Percentiles rank a stretch among this genome's conserved stretches.
phyloP scores from a whole-genome alignment of 345 rosid genomes.

The Brassica incana region DNA sequence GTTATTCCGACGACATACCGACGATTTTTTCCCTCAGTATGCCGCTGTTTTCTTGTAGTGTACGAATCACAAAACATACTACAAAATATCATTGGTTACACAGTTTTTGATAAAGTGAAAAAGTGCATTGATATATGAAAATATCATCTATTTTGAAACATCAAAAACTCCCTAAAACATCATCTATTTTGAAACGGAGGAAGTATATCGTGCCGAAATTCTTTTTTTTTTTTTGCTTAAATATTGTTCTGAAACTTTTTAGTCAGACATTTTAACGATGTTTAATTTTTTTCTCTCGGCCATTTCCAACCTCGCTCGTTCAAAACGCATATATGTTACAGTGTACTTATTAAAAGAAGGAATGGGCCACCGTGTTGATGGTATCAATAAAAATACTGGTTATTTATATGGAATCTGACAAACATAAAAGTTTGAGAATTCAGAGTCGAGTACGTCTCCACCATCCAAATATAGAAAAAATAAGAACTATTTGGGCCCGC shows the following conservation, averaged over 20 bases:
- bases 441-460: slow-evolving; percentile 37
- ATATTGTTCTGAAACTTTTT: background rate
- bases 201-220: background rate
- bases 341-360: slow-evolving; percentile 13
- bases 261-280: background rate
- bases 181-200: no score
- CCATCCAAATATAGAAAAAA: slow-evolving; percentile 38
- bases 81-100: no score
- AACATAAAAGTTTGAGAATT: slow-evolving; percentile 31
- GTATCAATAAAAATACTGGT: slow-evolving; percentile 28
- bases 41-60: no score
- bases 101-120: no score
- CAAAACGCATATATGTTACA: background rate
- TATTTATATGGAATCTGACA: slow-evolving; percentile 38
- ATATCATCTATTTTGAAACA: no score
- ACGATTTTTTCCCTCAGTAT: no score
- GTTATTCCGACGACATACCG: no score
- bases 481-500: slow-evolving; percentile 18
- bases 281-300: background rate
- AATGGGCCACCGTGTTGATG: slow-evolving; percentile 21
- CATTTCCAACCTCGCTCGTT: background rate
- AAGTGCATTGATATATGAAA: no score
- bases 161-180: no score
- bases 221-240: no score
- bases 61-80: no score